Base-by-base conservation (phyloP, 2,329 filamentous ascomycete species). In the Colletotrichum neosansevieriae region DNA sequence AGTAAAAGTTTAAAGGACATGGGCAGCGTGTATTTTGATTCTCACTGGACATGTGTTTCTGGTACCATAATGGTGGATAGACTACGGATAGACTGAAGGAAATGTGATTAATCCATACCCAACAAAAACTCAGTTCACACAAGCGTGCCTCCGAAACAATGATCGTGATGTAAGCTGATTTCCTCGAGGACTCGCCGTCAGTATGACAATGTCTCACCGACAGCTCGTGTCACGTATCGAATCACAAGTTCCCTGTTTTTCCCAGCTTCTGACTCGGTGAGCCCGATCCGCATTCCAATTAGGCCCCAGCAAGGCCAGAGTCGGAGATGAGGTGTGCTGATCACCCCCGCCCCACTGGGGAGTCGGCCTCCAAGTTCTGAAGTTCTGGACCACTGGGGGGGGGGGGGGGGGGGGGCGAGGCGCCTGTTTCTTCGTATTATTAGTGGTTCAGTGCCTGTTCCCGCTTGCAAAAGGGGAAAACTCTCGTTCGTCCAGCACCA, bases 11-110 rank as follows among this genome's bases (percentile, higher is more conserved):
- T 36, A n/a, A 61, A 50, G 67, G 56, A 58, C 63, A 58, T 69
- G 45, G 57, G 67, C 44, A 38, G 50, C 32, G 57, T 57, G 67
- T 66, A 40, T 57, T 66, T 61, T 62, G 50, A 69, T 57, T 62
- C 57, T 21, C 67, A 38, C 50, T 45, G 62, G 57, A 67, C 62
- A 67, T 51, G 50, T 21, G 34, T 53, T 54, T 57, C 50, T 38
- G 63, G 67, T 57, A 67, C 67, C 51, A 67, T 68, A 68, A 42
- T 65, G 56, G 59, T 67, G 67, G 67, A 67, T 67, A 69, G 67
- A 69, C 50, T 50, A 40, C 54, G 63, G 56, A 67, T 69, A 69
- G 67, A 69, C 67, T 67, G 56, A 69, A 61, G 63, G 50, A 60
- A 62, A 45, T 60, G 67, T 62, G 56, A 69, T 67, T 62, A 57